Evolutionary conservation across 768 basidiomycete genomes (phyloP).

Genomic region (Dendrothele bispora): DNA sequence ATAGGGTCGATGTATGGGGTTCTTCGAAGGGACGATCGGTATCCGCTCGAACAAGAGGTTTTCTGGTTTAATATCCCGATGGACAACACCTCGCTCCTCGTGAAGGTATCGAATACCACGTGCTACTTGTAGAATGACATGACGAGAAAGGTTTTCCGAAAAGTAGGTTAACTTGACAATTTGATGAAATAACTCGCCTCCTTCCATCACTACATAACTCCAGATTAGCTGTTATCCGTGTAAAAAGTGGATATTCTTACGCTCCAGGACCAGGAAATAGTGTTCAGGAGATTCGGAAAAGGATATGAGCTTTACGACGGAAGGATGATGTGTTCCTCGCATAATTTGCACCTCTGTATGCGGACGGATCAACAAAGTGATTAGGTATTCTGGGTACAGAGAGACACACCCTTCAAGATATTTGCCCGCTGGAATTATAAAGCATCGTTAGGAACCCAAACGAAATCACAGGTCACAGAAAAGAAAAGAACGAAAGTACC

Average conservation of each 20-base stretch:
- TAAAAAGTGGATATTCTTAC: constrained; percentile 43
- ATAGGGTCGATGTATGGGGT: constrained; percentile 76
- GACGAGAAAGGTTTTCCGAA: constrained; percentile 93
- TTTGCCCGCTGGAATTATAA: constrained; percentile 76
- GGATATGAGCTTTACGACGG: constrained; percentile 86
- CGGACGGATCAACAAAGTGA: not conserved
- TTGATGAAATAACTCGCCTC: constrained; percentile 97
- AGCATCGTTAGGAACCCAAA: constrained; percentile 14
- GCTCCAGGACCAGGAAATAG: constrained; percentile 92
- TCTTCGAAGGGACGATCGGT: constrained; percentile 85
- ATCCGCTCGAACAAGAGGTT: constrained; percentile 94
- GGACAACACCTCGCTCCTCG: constrained; percentile 96
- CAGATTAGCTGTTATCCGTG: constrained; percentile 6
- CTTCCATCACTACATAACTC: constrained; percentile 78
- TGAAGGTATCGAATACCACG: constrained; percentile 94
- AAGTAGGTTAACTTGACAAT: constrained; percentile 99
- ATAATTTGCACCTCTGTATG: constrained; percentile 95
- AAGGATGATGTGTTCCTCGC: constrained; percentile 91
- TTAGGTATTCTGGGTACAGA: not conserved
- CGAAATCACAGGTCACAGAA: too few species aligned
- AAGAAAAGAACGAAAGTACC: constrained; percentile 56
- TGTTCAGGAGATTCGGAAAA: constrained; percentile 93
- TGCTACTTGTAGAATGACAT: constrained; percentile 95
- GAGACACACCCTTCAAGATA: constrained; percentile 83
- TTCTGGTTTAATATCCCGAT: constrained; percentile 99